Evolutionary conservation across 495 filamentous ascomycete genomes (phyloP).

Genomic region (Penicillium pulvis): DNA sequence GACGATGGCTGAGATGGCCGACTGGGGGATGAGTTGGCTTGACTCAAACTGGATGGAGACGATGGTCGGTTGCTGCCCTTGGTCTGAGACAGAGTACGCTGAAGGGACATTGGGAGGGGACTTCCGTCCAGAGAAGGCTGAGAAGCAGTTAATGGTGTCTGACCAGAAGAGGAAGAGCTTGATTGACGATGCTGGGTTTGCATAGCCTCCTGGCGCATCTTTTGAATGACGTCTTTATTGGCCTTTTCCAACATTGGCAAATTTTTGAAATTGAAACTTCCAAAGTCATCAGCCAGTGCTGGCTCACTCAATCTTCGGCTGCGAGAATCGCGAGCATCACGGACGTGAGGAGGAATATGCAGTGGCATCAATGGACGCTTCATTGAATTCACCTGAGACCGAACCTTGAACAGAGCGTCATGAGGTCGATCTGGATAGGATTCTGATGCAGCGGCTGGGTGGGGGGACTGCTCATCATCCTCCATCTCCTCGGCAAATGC

Average conservation of each 20-base stretch:
- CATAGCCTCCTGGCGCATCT: conserved; percentile 84
- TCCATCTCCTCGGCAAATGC: conserved; percentile 91
- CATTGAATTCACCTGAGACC: conserved; percentile 77
- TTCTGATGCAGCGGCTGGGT: conserved; percentile 55
- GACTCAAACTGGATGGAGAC: conserved; percentile 79
- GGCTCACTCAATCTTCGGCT: conserved; percentile 90
- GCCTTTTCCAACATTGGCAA: conserved; percentile 95
- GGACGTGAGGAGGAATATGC: conserved; percentile 94
- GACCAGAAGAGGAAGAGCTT: conserved; percentile 23
- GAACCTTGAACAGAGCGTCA: conserved; percentile 88
- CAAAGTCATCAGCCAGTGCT: conserved; percentile 86
- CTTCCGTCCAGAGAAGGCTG: conserved; percentile 80
- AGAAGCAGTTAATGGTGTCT: conserved; percentile 44
- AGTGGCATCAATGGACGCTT: conserved; percentile 93
- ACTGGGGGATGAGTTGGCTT: conserved; percentile 82
- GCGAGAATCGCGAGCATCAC: conserved; percentile 73
- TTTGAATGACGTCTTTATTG: conserved; percentile 98
- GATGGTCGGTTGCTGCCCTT: conserved; percentile 75
- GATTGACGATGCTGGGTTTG: conserved; percentile 59
- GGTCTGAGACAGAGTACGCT: conserved; percentile 78
- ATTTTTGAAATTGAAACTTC: conserved; percentile 96
- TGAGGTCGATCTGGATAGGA: conserved; percentile 76
- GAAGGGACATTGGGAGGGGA: conserved; percentile 79
- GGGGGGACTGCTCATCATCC: conserved; percentile 81
- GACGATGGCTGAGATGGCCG: conserved; percentile 92